A percentile compares a stretch with the other conserved stretches of the same genome.
phyloP scores from a whole-genome alignment of 1,284 basidiomycete species.

The Laetiporus sulphureus region DNA sequence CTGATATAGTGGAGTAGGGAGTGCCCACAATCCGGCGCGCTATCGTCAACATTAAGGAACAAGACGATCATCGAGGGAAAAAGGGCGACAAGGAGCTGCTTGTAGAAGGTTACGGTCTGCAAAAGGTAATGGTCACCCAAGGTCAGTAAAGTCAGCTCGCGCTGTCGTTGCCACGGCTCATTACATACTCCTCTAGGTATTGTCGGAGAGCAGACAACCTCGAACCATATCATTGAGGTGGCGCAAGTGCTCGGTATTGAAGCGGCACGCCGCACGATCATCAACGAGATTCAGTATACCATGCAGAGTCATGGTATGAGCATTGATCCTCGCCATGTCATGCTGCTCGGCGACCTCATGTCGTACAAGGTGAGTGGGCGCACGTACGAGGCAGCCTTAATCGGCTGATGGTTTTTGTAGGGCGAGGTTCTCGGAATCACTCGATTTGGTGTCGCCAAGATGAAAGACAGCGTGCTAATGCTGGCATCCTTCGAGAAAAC shows the following conservation, averaged over 20 bases:
- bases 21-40: slow-evolving; percentile 82
- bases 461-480: slow-evolving; percentile 99
- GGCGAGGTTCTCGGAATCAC: slow-evolving; percentile 99
- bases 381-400: not conserved
- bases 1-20: slow-evolving; percentile 79
- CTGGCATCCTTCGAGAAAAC: slow-evolving; percentile 99
- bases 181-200: slow-evolving; percentile 54
- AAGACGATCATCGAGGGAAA: slow-evolving; percentile 66
- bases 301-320: slow-evolving; percentile 98
- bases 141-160: slow-evolving; percentile 39
- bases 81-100: slow-evolving; percentile 85
- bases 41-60: slow-evolving; percentile 89
- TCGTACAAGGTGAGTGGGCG: slow-evolving; percentile 74
- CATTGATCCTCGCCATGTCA: slow-evolving; percentile 98
- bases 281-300: slow-evolving; percentile 96
- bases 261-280: slow-evolving; percentile 90
- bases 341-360: slow-evolving; percentile 99
- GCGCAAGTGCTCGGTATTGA: slow-evolving; percentile 95
- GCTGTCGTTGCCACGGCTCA: not conserved
- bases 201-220: slow-evolving; percentile 86
- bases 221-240: slow-evolving; percentile 98
- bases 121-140: slow-evolving; percentile 96
- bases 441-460: slow-evolving; percentile 99
- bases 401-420: slow-evolving; percentile 33
- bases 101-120: slow-evolving; percentile 96